Evolutionary conservation across 179 eudicot genomes (phyloP), one percentile per base, ranked within the genome.

Genomic region (Silene noctiflora): DNA sequence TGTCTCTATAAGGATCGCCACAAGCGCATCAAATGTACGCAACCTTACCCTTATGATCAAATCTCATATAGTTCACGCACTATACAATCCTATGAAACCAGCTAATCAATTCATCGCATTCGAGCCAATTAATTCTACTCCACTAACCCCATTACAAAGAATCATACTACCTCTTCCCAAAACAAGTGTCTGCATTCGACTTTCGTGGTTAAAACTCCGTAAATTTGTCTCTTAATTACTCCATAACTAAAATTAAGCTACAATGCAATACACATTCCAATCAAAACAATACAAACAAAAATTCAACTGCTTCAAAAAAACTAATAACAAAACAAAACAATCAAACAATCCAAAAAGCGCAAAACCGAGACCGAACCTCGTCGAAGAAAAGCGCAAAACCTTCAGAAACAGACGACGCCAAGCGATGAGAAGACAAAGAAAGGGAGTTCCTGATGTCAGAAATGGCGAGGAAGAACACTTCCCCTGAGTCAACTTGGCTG

Each of bases 361-460:
- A n/a, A 46, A 42, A 58, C 42, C 16, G 19, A 10, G 62, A 20
- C 3, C 8, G 58, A 75, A 92, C 98, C 77, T 92, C 94, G 42
- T 94, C 97, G 71, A 94, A 94, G 88, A 88, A 95, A 73, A 92
- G 91, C 33, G 94, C 73, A 74, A 75, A 89, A 9, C 98, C 97
- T 10, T 89, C 77, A 17, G 81, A 82, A 22, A 89, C 81, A 27
- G 87, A 84, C 72, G 76, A n/a, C 24, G 81, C 62, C 19, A 91
- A 81, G 24, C 62, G 48, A 14, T 83, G 80, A 35, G 81, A 59
- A 46, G 78, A 79, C 58, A 83, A 79, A 27, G 81, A 72, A 42
- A 94, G 94, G 8, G 92, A 89, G 69, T 82, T 81, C 69, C 97
- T 76, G 33, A 92, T 77, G 61, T 94, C 97, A 48, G 86, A 68